Evolutionary conservation across 2,329 filamentous ascomycete genomes (phyloP).

Genomic region (Lasiodiplodia theobromae): DNA sequence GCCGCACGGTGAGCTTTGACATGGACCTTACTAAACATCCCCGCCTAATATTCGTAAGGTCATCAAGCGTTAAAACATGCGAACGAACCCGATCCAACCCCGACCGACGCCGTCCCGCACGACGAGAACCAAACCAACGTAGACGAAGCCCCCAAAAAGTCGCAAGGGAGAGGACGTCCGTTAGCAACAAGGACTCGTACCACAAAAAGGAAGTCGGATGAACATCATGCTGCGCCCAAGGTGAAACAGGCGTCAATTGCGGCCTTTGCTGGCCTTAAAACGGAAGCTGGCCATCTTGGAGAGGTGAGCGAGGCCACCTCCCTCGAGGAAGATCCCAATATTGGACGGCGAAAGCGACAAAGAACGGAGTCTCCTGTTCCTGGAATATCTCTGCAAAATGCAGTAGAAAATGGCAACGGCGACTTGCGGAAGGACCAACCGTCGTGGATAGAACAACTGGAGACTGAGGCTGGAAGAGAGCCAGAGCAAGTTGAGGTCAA

Average conservation of each 20-base stretch:
- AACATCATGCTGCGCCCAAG: background rate
- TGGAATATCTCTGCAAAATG: background rate
- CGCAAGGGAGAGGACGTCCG: background rate
- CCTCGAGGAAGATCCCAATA: conserved; percentile 41
- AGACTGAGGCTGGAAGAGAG: conserved; percentile 35
- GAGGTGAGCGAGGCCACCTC: conserved; percentile 30
- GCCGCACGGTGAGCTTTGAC: conserved; percentile 31
- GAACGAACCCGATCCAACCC: conserved; percentile 36
- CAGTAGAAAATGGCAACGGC: background rate
- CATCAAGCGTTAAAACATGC: conserved; percentile 35
- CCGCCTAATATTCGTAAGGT: conserved; percentile 18
- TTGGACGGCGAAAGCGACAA: conserved; percentile 46
- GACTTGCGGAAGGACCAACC: background rate
- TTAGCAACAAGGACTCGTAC: background rate
- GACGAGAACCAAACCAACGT: conserved; percentile 15
- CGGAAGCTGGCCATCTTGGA: background rate
- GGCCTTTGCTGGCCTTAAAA: conserved; percentile 33
- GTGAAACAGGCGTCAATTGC: conserved; percentile 28
- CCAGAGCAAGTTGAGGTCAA: conserved; percentile 1
- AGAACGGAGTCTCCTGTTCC: conserved; percentile 44
- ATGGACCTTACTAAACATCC: no score
- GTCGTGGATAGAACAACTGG: conserved; percentile 42
- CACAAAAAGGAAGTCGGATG: conserved; percentile 15
- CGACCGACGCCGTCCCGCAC: conserved; percentile 29
- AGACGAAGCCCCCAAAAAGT: conserved; percentile 4